These are phyloP conservation scores for Chenopodium suecicum DNA, from an alignment of 148 eudicot genomes.

Conservation along the genomic window DNA sequence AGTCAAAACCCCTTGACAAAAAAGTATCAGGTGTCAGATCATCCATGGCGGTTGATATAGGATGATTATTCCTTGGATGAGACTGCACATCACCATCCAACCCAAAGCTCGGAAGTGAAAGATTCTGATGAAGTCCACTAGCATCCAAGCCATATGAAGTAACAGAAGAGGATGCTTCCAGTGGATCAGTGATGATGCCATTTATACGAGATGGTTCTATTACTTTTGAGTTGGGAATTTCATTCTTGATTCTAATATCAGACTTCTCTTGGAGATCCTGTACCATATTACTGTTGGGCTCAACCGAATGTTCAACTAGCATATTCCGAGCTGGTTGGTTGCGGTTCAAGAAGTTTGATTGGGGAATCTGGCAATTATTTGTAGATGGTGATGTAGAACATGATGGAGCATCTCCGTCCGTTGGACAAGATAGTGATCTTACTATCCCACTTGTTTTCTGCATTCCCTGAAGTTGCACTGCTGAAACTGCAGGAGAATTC, in stretches of 20 bases:
- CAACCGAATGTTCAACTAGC: conserved; percentile 46
- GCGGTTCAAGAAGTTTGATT: conserved; percentile 49
- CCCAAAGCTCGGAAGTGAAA: conserved; percentile 54
- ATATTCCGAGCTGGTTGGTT: conserved; percentile 47
- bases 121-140: conserved; percentile 63
- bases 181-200: conserved; percentile 48
- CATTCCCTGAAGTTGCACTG: conserved; percentile 57
- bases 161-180: conserved; percentile 77
- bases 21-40: conserved; percentile 82
- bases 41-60: conserved; percentile 52
- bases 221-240: conserved; percentile 47
- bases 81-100: conserved; percentile 82
- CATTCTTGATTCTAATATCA: conserved; percentile 52
- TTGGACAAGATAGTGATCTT: conserved; percentile 51
- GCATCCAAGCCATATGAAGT: conserved; percentile 86
- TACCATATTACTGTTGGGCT: conserved; percentile 41
- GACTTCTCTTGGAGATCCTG: conserved; percentile 57
- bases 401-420: conserved; percentile 78
- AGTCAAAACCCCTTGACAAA: conserved; percentile 86
- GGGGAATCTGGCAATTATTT: conserved; percentile 60
- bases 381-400: conserved; percentile 90
- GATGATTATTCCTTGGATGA: conserved; percentile 55
- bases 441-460: conserved; percentile 41
- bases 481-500: conserved; percentile 50
- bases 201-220: conserved; percentile 60